Conservation (phyloP, 352 stramenopile genomes). For the Globisporangium alternatum region DNA sequence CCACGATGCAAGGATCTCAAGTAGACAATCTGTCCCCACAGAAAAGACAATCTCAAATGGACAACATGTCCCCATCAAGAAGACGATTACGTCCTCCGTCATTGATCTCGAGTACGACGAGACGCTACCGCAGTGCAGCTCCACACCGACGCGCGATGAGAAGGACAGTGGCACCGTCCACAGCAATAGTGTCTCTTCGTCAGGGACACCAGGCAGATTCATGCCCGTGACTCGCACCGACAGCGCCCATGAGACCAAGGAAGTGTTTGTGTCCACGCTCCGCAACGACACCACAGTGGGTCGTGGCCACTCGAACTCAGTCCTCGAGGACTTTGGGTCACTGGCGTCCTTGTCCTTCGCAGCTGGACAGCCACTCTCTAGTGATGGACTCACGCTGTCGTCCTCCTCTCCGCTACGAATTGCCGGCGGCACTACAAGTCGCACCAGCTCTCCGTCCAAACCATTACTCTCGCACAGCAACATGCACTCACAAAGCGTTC, state of each 20-base stretch:
- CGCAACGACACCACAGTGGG: neutral
- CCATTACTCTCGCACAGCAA: neutral
- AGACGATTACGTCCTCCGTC: neutral
- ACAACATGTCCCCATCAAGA: neutral
- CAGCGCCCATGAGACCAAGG: conserved; percentile 55
- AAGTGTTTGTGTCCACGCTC: conserved; percentile 45
- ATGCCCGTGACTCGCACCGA: conserved; percentile 17
- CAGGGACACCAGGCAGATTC: neutral
- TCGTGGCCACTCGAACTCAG: neutral
- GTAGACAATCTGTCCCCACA: neutral
- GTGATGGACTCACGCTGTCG: neutral
- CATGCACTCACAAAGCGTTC: conserved; percentile 4
- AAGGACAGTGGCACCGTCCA: neutral
- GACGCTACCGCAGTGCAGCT: conserved; percentile 1
- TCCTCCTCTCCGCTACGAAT: neutral
- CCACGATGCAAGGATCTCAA: conserved; percentile 8
- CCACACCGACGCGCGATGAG: conserved; percentile 5
- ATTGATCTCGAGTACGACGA: conserved; percentile 19
- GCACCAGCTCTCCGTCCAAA: neutral
- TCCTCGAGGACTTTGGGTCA: neutral
- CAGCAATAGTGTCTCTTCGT: conserved; percentile 9
- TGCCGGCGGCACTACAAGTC: neutral
- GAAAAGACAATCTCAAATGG: neutral
- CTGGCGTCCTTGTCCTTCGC: neutral
- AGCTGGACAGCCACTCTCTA: neutral